A percentile compares a stretch with the other conserved stretches of the same genome.
These are phyloP conservation scores for Abrus pulchellus DNA, from an alignment of 306 rosid species.

Conservation along the genomic window DNA sequence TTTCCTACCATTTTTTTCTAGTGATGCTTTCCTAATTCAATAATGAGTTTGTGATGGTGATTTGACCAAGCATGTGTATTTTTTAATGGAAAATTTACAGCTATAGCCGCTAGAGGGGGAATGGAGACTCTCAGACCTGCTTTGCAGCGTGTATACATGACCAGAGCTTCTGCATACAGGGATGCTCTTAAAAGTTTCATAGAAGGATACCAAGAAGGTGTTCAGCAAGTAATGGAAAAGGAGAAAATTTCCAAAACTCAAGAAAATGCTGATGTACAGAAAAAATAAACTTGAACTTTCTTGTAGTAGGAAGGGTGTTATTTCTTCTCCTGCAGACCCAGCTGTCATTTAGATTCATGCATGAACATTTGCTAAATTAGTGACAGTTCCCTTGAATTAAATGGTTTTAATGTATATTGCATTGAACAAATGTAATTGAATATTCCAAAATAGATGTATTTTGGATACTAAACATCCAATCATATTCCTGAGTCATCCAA, in stretches of 20 bases:
- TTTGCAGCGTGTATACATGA: constrained; percentile 87
- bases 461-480: constrained; percentile 27
- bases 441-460: constrained; percentile 42
- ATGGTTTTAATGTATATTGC: constrained; percentile 33
- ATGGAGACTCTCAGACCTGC: constrained; percentile 80
- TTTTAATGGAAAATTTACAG: constrained; percentile 58
- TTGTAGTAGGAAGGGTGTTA: constrained; percentile 1
- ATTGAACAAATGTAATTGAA: constrained; percentile 22
- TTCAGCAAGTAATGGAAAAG: constrained; percentile 74
- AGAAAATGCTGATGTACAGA: constrained; percentile 53
- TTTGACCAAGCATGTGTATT: constrained; percentile 40
- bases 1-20: constrained; percentile 3
- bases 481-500: constrained; percentile 3
- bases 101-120: constrained; percentile 83
- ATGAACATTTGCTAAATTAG: constrained; percentile 45
- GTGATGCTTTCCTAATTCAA: not conserved
- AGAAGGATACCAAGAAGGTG: constrained; percentile 84
- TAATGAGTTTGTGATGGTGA: constrained; percentile 31
- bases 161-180: constrained; percentile 87
- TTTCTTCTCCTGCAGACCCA: constrained; percentile 33
- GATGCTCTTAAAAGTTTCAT: constrained; percentile 90
- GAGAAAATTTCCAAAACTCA: constrained; percentile 60
- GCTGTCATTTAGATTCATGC: constrained; percentile 32
- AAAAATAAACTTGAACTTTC: constrained; percentile 55
- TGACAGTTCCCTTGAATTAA: constrained; percentile 3